Percentiles rank a stretch among this genome's conserved stretches.
Conservation (phyloP, 768 basidiomycete genomes). For the Piloderma croceum region DNA sequence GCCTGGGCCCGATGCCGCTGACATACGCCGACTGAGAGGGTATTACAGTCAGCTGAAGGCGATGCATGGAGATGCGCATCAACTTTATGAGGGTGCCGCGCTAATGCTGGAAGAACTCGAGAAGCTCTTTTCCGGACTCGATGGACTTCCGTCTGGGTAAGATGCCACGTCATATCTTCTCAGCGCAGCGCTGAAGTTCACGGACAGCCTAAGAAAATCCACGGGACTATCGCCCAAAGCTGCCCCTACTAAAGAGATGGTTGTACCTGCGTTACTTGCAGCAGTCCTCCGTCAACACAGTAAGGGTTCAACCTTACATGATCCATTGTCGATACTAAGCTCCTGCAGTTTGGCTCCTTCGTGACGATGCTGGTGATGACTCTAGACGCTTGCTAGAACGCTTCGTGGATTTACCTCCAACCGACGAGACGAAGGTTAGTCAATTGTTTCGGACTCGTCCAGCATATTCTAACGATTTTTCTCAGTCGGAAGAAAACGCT, state of each 20-base stretch:
- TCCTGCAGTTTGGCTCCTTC: constrained; percentile 57
- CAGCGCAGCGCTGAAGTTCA: background rate
- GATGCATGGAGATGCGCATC: constrained; percentile 41
- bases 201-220: constrained; percentile 39
- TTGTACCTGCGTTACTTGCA: constrained; percentile 58
- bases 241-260: constrained; percentile 33
- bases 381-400: constrained; percentile 53
- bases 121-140: constrained; percentile 45
- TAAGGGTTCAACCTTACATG: constrained; percentile 30
- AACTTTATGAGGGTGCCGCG: constrained; percentile 52
- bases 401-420: constrained; percentile 51
- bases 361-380: constrained; percentile 48
- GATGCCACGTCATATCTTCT: constrained; percentile 7
- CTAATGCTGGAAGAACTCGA: constrained; percentile 60
- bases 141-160: constrained; percentile 42
- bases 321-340: constrained; percentile 1
- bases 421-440: constrained; percentile 52
- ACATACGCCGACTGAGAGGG: constrained; percentile 51
- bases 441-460: background rate
- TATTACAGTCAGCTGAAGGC: constrained; percentile 42
- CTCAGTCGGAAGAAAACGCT: constrained; percentile 67
- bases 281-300: constrained; percentile 62
- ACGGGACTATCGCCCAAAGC: constrained; percentile 13
- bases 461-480: constrained; percentile 1
- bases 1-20: constrained; percentile 51